Conservation (phyloP, 2,329 filamentous ascomycete genomes). For the Phialocephala sp. region DNA sequence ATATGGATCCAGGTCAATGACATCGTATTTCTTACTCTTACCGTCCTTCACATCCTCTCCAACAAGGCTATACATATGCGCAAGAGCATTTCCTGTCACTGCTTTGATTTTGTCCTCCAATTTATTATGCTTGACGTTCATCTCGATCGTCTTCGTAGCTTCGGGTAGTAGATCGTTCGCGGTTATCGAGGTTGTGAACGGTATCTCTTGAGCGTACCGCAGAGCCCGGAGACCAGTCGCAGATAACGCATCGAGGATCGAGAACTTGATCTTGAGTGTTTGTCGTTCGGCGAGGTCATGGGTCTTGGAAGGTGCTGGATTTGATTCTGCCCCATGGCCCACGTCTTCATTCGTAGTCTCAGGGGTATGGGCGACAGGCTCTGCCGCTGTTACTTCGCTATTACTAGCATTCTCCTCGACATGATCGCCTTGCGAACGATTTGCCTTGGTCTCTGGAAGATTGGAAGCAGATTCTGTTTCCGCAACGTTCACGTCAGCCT, state of each 20-base stretch:
- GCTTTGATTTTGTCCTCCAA: conserved; percentile 73
- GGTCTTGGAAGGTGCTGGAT: conserved; percentile 2
- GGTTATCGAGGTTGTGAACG: conserved; percentile 79
- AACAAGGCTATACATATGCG: conserved; percentile 86
- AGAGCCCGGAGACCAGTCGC: conserved; percentile 91
- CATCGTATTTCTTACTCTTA: conserved; percentile 74
- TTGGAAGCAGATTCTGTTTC: not conserved
- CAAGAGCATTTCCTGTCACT: conserved; percentile 81
- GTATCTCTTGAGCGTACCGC: conserved; percentile 89
- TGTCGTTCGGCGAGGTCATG: not conserved
- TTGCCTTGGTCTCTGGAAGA: conserved; percentile 2
- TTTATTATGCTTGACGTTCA: conserved; percentile 85
- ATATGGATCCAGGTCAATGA: conserved; percentile 96
- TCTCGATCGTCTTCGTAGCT: conserved; percentile 79
- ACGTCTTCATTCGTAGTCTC: not conserved
- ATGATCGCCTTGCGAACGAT: not conserved
- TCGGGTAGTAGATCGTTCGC: conserved; percentile 86
- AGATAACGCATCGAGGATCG: conserved; percentile 93
- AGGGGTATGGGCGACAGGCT: not conserved
- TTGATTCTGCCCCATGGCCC: not conserved
- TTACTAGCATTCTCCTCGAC: not conserved
- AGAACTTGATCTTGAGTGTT: conserved; percentile 54
- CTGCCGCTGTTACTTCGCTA: not conserved
- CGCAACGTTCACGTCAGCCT: conserved; percentile 23
- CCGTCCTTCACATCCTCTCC: conserved; percentile 46